Conservation (phyloP, 2,329 filamentous ascomycete genomes). For the Pestalotiopsis fici region DNA sequence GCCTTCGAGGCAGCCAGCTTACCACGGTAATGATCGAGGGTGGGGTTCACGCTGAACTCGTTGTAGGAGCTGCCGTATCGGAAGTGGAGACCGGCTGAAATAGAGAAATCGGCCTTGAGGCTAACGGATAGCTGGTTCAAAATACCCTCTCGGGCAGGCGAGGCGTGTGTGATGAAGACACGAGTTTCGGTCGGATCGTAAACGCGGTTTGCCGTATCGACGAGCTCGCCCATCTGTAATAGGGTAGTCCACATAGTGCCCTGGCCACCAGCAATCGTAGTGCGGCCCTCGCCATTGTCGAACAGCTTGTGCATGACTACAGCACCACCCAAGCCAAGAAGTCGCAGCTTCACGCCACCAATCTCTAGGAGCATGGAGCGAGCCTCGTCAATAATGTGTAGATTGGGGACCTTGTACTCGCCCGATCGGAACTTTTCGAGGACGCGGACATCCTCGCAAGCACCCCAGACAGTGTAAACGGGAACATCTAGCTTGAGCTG, state of each 20-base stretch:
- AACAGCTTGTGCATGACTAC: constrained; percentile 99
- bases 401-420: constrained; percentile 96
- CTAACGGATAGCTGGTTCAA: constrained; percentile 97
- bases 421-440: constrained; percentile 96
- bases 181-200: constrained; percentile 98
- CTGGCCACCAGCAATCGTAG: constrained; percentile 96
- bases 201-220: constrained; percentile 96
- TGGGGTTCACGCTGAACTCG: constrained; percentile 98
- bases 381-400: constrained; percentile 98
- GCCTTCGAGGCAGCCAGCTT: constrained; percentile 98
- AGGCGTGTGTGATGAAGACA: constrained; percentile 95
- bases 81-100: constrained; percentile 97
- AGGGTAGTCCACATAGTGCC: constrained; percentile 99
- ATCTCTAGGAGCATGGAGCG: constrained; percentile 94
- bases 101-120: constrained; percentile 96
- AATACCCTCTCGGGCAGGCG: constrained; percentile 92
- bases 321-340: constrained; percentile 90
- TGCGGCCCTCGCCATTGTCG: constrained; percentile 96
- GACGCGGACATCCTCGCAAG: constrained; percentile 96
- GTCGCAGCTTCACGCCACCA: constrained; percentile 91
- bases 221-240: constrained; percentile 95
- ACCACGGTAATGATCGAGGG: constrained; percentile 95
- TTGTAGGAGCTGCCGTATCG: constrained; percentile 99
- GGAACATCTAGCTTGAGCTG: constrained; percentile 91
- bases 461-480: constrained; percentile 98